Evolutionary conservation across 345 rosid species (phyloP).

Genomic region (Zanthoxylum bungeanum): DNA sequence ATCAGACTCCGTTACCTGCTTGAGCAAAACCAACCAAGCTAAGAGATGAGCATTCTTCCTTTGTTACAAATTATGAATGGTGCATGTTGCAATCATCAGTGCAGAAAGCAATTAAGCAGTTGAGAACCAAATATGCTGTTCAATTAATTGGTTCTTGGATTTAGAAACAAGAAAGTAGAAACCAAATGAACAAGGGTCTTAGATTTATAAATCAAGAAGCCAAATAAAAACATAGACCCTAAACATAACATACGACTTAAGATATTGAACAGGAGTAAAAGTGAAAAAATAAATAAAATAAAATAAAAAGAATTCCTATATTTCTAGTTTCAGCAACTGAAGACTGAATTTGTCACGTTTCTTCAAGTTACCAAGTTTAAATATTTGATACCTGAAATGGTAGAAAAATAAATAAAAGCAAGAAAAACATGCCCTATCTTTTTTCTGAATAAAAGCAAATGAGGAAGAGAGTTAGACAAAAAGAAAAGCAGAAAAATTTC

Average conservation of each 20-base stretch:
- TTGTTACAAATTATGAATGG: background rate
- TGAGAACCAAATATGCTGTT: background rate
- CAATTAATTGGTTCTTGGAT: background rate
- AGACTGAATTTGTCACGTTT: background rate
- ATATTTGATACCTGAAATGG: too few species aligned
- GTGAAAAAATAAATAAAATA: too few species aligned
- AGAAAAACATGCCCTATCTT: too few species aligned
- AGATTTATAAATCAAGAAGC: too few species aligned
- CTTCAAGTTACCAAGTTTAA: background rate
- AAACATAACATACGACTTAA: background rate
- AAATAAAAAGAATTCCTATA: background rate
- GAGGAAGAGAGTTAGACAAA: too few species aligned
- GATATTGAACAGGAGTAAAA: background rate
- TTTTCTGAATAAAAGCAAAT: too few species aligned
- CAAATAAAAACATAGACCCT: background rate
- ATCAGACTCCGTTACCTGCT: constrained; percentile 90
- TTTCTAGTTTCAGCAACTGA: constrained; percentile 1
- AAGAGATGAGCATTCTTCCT: constrained; percentile 8
- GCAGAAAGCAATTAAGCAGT: background rate
- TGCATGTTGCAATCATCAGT: background rate
- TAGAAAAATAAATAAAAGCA: too few species aligned
- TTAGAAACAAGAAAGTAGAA: too few species aligned
- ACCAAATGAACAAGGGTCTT: too few species aligned
- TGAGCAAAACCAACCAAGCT: constrained; percentile 23
- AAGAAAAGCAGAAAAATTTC: too few species aligned